phyloP scores from a whole-genome alignment of 2,329 filamentous ascomycete species.

The Verticillium nonalfalfae region DNA sequence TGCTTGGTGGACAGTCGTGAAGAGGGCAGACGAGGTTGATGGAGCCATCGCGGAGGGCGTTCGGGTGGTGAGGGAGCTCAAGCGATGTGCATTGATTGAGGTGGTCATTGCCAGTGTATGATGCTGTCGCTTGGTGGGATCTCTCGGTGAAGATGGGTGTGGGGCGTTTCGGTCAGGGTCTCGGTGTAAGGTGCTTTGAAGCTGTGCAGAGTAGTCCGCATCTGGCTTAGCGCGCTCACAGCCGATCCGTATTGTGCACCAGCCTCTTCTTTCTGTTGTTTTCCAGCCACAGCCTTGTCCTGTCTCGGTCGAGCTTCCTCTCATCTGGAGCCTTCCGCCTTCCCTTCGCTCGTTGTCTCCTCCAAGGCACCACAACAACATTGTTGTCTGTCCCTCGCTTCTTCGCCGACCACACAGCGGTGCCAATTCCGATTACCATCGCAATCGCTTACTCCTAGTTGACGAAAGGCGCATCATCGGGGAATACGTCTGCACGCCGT shows the following conservation, averaged over 20 bases:
- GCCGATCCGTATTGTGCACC: neutral
- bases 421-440: neutral
- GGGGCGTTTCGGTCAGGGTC: neutral
- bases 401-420: neutral
- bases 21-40: constrained; percentile 9
- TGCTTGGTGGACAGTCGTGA: constrained; percentile 12
- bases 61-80: constrained; percentile 10
- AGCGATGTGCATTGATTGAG: constrained; percentile 12
- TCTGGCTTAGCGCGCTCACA: neutral
- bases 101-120: constrained; percentile 10
- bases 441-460: neutral
- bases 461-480: neutral
- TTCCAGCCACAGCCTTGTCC: neutral
- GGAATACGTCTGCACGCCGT: neutral
- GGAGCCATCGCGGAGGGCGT: constrained; percentile 9
- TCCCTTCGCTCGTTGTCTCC: neutral
- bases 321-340: neutral
- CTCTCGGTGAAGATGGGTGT: neutral
- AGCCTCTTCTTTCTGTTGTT: neutral
- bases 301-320: neutral
- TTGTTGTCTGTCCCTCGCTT: neutral
- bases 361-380: neutral
- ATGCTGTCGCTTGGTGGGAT: neutral
- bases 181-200: neutral
- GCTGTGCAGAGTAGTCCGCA: neutral